Conservation (phyloP, 192 early-diverging fungal species). For the Chytriomyces confervae region DNA sequence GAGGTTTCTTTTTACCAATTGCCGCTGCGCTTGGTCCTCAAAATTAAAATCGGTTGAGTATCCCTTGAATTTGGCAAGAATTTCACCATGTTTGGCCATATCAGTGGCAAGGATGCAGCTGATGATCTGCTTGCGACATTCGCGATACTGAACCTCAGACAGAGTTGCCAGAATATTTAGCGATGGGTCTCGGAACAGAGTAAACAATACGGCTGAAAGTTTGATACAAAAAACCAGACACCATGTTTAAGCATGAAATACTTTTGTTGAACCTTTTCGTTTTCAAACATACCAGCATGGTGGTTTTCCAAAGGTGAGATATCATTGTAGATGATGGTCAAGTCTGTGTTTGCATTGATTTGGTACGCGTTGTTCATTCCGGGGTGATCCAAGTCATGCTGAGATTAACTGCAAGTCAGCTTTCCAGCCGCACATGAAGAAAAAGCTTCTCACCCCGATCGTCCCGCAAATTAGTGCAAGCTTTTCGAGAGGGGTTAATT, state of each 20-base stretch:
- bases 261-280: not conserved
- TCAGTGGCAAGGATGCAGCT: constrained; percentile 59
- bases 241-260: not conserved
- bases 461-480: constrained; percentile 42
- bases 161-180: constrained; percentile 40
- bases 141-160: constrained; percentile 33
- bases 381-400: constrained; percentile 48
- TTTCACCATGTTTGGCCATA: constrained; percentile 59
- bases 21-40: constrained; percentile 48
- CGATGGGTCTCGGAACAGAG: constrained; percentile 38
- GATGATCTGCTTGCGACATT: constrained; percentile 54
- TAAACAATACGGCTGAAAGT: constrained; percentile 44
- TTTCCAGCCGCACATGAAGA: not conserved
- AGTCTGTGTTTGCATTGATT: constrained; percentile 57
- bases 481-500: constrained; percentile 47
- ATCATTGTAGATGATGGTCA: constrained; percentile 60
- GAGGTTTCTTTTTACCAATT: constrained; percentile 34
- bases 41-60: constrained; percentile 46
- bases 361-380: constrained; percentile 61
- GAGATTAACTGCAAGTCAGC: not conserved
- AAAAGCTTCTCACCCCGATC: constrained; percentile 42
- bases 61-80: constrained; percentile 49
- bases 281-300: constrained; percentile 43
- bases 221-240: not conserved
- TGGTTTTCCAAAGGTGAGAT: constrained; percentile 58